Evolutionary conservation across 495 filamentous ascomycete genomes (phyloP).

Genomic region (Letharia columbiana): DNA sequence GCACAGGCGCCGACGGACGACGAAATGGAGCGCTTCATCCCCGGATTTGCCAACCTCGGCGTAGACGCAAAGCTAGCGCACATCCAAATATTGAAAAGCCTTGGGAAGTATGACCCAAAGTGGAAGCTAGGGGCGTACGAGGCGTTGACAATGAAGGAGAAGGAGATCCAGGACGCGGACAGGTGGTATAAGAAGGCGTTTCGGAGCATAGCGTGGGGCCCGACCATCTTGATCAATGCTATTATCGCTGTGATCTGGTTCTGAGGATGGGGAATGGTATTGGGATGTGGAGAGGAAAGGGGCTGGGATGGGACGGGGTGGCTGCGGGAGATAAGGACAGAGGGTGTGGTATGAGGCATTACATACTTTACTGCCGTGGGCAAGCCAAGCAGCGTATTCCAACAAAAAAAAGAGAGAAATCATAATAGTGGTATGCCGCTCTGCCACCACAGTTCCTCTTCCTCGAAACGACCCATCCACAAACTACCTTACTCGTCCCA

Average conservation of each 20-base stretch:
- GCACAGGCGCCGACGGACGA: background rate
- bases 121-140: background rate
- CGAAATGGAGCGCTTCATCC: background rate
- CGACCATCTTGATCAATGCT: background rate
- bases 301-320: too few relatives aligned
- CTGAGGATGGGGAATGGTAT: background rate
- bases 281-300: background rate
- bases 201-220: constrained; percentile 6
- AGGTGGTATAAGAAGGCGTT: background rate
- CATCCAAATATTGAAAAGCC: background rate
- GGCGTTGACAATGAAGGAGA: background rate
- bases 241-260: background rate
- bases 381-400: too few relatives aligned
- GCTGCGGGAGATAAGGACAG: too few relatives aligned
- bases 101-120: background rate
- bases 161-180: background rate
- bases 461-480: too few relatives aligned
- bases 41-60: background rate
- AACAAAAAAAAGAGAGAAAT: too few relatives aligned
- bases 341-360: background rate
- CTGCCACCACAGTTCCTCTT: too few relatives aligned
- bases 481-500: too few relatives aligned
- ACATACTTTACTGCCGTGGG: too few relatives aligned
- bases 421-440: too few relatives aligned
- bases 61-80: background rate